Base-by-base conservation (phyloP, 164 flowering plant genomes). In the Berberis thunbergii region DNA sequence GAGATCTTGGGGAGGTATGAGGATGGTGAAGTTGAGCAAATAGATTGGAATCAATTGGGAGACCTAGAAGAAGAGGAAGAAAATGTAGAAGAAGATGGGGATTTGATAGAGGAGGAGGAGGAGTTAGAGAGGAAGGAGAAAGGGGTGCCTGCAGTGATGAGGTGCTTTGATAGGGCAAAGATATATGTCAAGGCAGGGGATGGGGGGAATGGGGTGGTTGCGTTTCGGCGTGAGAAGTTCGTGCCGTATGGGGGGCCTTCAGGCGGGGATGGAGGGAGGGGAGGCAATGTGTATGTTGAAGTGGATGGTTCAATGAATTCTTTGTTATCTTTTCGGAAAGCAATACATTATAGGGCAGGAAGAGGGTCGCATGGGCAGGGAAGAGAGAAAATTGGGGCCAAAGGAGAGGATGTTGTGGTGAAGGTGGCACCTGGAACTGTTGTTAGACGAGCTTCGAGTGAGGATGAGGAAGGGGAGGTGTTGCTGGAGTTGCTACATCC, bases 131-230 rank as follows among this genome's bases (percentile, higher is more conserved):
- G 26, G 26, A 26, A 88, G 84, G 95, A 88, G 80, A 94, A 94
- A 68, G 96, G 96, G 12, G 81, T 91, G 1, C 99, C 99, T 0
- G 99, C 99, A 2, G 96, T 94, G 62, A 94, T 94, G 97, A 72
- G 99, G 64, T 94, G 99, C 68, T 94, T 94, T 43, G 97, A 91
- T 73, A 69, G 84, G 48, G 93, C 96, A 3, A 94, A 91, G 70
- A 79, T 94, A 5, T 91, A 65, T 49, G 99, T 79, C 41, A 88
- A 84, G 70, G 91, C 91, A 0, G 97, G 98, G 2, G 84, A 89
- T 57, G 99, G 99, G 2, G 99, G 99, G 50, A 94, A 89, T 64
- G 99, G 99, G 0, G 96, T 87, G 40, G 93, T 91, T 74, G 99
- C 99, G 1, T 88, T 94, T 65, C 75, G 97, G 64, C 77, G 99